These are phyloP conservation scores for Ophiostoma australiae DNA, from an alignment of 2,329 filamentous ascomycete species.

Conservation along the genomic window DNA sequence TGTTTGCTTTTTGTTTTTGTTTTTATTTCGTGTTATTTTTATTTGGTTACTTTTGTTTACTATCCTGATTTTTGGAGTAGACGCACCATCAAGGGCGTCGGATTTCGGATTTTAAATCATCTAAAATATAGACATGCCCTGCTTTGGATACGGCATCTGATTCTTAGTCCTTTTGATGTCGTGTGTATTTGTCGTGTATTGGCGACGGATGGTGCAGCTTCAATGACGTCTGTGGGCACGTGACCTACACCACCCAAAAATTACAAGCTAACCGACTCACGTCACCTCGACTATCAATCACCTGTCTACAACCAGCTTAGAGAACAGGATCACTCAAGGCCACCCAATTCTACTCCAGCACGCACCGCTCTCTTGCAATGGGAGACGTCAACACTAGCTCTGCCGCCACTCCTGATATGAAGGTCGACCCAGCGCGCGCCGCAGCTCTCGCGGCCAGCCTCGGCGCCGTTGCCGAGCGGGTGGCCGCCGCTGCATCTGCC, in stretches of 20 bases:
- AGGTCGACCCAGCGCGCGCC: constrained; percentile 57
- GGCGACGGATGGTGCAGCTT: background rate
- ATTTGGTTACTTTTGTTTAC: constrained; percentile 4
- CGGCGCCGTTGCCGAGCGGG: constrained; percentile 53
- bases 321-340: background rate
- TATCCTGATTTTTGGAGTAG: background rate
- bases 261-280: background rate
- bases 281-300: no score
- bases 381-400: constrained; percentile 12
- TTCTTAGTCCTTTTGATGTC: background rate
- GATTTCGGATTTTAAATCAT: background rate
- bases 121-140: background rate
- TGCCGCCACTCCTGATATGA: constrained; percentile 46
- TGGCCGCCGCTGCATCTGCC: constrained; percentile 42
- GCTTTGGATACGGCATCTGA: background rate
- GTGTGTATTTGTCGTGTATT: background rate
- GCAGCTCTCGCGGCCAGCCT: constrained; percentile 59
- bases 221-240: constrained; percentile 14
- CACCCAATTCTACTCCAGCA: background rate
- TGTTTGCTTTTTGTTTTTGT: background rate
- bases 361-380: constrained; percentile 12
- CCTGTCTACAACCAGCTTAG: background rate
- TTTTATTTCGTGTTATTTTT: background rate
- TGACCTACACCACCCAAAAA: background rate
- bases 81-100: background rate